Conservation (phyloP, 2,329 filamentous ascomycete species). For the Trichoderma atroviride region DNA sequence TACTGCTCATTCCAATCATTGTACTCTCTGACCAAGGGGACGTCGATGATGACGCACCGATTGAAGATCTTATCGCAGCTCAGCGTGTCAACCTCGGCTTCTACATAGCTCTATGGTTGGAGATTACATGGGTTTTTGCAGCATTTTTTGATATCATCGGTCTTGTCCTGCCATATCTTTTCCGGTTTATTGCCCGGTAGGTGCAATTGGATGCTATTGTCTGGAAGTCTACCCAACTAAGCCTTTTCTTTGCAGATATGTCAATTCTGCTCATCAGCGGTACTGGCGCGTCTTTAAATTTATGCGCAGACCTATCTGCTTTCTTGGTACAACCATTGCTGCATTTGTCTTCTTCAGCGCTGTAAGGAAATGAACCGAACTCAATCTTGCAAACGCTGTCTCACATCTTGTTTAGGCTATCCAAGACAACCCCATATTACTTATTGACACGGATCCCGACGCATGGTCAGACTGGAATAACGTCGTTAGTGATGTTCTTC, state of each 20-base stretch:
- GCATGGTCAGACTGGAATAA: background rate
- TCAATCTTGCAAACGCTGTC: background rate
- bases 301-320: conserved; percentile 33
- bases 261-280: conserved; percentile 35
- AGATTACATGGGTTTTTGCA: background rate
- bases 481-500: background rate
- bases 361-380: background rate
- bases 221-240: background rate
- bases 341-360: conserved; percentile 23
- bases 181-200: background rate
- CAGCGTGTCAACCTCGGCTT: background rate
- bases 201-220: background rate
- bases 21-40: background rate
- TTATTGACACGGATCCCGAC: background rate
- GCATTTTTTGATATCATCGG: background rate
- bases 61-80: background rate
- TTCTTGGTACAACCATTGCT: conserved; percentile 29
- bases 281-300: conserved; percentile 36
- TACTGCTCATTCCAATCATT: background rate
- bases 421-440: background rate
- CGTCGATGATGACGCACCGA: background rate
- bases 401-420: background rate
- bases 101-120: background rate
- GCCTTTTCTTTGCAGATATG: conserved; percentile 30
- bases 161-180: background rate